Conservation (phyloP, 1,284 basidiomycete genomes). For the Cystobasidium sp. region DNA sequence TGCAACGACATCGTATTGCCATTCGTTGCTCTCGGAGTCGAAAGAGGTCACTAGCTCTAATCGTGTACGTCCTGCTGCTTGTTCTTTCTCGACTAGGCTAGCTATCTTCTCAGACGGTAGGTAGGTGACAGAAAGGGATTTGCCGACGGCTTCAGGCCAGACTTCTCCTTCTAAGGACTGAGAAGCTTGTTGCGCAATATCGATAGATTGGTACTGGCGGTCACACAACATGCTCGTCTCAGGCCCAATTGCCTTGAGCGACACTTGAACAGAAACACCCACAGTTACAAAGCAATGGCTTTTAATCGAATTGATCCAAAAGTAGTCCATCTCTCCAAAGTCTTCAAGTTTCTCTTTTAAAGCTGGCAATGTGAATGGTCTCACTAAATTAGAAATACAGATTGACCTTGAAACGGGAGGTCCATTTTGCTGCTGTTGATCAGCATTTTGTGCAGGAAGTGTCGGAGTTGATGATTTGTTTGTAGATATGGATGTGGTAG, state of each 20-base stretch:
- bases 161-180: slow-evolving; percentile 11
- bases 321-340: slow-evolving; percentile 33
- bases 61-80: slow-evolving; percentile 39
- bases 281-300: slow-evolving; percentile 45
- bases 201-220: slow-evolving; percentile 22
- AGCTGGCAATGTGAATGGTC: slow-evolving; percentile 44
- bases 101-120: slow-evolving; percentile 29
- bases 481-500: background rate
- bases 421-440: slow-evolving; percentile 2
- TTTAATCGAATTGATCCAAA: slow-evolving; percentile 45
- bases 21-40: slow-evolving; percentile 10
- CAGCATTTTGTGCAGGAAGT: background rate
- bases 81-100: slow-evolving; percentile 36
- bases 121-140: slow-evolving; percentile 30
- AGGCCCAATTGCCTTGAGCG: background rate
- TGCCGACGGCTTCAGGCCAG: slow-evolving; percentile 42
- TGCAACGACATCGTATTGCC: slow-evolving; percentile 31
- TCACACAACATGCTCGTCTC: background rate
- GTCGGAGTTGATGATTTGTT: background rate
- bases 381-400: slow-evolving; percentile 43
- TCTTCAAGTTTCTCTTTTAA: slow-evolving; percentile 40
- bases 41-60: slow-evolving; percentile 18
- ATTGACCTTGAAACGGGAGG: slow-evolving; percentile 38
- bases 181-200: slow-evolving; percentile 27
- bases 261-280: background rate